A percentile compares a stretch with the other conserved stretches of the same genome.
Conservation (phyloP, 495 filamentous ascomycete genomes). For the Sordaria brevicollis region DNA sequence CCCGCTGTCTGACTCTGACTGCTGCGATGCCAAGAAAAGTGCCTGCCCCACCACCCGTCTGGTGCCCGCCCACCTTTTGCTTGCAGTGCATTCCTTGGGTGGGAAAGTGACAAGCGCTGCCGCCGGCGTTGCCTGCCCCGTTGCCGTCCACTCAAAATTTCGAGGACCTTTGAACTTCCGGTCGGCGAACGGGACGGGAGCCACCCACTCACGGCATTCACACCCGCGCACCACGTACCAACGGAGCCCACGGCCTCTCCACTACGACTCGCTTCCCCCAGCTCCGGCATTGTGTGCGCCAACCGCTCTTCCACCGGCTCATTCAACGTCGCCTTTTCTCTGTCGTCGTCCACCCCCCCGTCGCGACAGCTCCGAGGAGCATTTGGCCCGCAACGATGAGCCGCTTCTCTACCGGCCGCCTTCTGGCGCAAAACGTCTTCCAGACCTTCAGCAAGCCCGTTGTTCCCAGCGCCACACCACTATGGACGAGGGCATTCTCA, state of each 20-base stretch:
- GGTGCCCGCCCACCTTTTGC: neutral
- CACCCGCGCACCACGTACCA: neutral
- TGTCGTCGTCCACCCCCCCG: neutral
- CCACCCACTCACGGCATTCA: neutral
- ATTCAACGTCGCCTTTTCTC: neutral
- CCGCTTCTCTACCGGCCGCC: constrained; percentile 30
- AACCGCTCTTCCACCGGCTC: neutral
- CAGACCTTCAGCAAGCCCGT: constrained; percentile 16
- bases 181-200: neutral
- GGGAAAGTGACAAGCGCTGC: neutral
- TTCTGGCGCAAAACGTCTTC: constrained; percentile 32
- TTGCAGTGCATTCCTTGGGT: too few species aligned
- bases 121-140: neutral
- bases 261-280: neutral
- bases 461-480: constrained; percentile 13
- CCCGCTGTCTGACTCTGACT: neutral
- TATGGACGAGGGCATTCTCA: constrained; percentile 34
- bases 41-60: neutral
- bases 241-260: neutral
- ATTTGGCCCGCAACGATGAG: constrained; percentile 27
- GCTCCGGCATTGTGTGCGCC: neutral
- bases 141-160: neutral
- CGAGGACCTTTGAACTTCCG: neutral
- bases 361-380: neutral
- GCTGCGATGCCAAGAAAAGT: neutral